These are phyloP conservation scores for Phytophthora hybrid DNA, from an alignment of 352 stramenopile genomes.

Conservation along the genomic window DNA sequence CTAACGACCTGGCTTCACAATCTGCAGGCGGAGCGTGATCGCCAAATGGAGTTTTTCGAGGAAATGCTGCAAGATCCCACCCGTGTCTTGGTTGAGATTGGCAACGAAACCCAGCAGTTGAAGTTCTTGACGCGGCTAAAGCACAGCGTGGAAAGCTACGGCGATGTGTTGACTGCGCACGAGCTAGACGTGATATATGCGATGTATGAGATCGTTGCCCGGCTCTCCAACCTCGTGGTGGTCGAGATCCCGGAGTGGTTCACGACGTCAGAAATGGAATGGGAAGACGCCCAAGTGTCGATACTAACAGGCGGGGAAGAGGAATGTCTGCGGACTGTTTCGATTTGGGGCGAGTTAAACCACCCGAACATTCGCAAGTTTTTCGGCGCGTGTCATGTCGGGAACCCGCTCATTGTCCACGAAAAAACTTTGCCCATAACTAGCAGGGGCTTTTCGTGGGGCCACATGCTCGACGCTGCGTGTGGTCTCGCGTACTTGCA, in stretches of 20 bases:
- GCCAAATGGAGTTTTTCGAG: background rate
- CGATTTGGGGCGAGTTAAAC: slow-evolving; percentile 13
- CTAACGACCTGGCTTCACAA: too few relatives aligned
- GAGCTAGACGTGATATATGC: background rate
- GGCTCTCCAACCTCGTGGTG: background rate
- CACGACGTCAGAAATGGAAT: slow-evolving; percentile 6
- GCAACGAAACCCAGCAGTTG: background rate
- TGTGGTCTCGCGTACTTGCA: slow-evolving; percentile 5
- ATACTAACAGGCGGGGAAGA: slow-evolving; percentile 11
- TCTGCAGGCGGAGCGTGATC: too few relatives aligned
- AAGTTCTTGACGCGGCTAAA: background rate
- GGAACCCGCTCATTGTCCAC: too few relatives aligned
- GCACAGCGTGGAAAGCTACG: background rate
- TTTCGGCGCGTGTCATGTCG: too few relatives aligned
- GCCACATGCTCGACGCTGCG: too few relatives aligned
- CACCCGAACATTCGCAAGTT: slow-evolving; percentile 35
- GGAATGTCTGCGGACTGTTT: slow-evolving; percentile 12
- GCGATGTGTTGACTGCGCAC: background rate
- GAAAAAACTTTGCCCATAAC: too few relatives aligned
- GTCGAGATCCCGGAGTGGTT: slow-evolving; percentile 16
- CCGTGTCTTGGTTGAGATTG: background rate
- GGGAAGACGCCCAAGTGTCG: background rate
- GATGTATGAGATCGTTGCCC: background rate
- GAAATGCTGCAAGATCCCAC: background rate
- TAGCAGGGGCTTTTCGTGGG: too few relatives aligned